Conservation (phyloP, 176 grass and related monocot genomes). For the Leersia perrieri region DNA sequence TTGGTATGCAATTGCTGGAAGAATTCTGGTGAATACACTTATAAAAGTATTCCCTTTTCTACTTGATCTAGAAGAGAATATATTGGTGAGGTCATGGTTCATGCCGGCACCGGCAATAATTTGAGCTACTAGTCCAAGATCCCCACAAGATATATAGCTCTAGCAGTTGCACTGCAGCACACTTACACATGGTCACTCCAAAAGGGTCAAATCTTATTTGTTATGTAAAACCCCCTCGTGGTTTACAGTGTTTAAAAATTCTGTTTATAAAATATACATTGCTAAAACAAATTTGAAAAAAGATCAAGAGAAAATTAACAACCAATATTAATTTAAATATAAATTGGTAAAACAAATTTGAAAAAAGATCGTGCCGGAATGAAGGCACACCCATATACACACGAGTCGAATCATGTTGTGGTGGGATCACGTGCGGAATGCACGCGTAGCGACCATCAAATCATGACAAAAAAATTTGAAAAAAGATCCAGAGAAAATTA, state of each 20-base stretch:
- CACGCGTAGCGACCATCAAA: no score
- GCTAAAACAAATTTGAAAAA: not conserved
- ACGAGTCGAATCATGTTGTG: no score
- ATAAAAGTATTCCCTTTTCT: constrained; percentile 45
- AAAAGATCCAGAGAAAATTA: not conserved
- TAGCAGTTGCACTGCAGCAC: constrained; percentile 10
- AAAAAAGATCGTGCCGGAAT: no score
- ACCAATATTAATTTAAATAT: no score
- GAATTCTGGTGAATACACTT: constrained; percentile 29
- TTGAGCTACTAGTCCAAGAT: constrained; percentile 39
- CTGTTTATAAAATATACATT: not conserved
- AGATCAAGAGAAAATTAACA: not conserved
- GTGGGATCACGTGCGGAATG: no score
- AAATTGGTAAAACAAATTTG: not conserved
- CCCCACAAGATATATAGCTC: constrained; percentile 25
- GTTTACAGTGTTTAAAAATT: not conserved
- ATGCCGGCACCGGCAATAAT: constrained; percentile 40
- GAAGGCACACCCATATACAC: no score
- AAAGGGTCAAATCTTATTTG: no score
- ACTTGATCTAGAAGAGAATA: constrained; percentile 47
- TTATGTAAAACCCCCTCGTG: not conserved
- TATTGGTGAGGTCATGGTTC: constrained; percentile 48
- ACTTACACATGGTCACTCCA: not conserved
- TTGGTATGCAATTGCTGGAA: constrained; percentile 25
- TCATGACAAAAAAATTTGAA: no score